Evolutionary conservation across 2,329 filamentous ascomycete genomes (phyloP).

Genomic region (Gnomoniopsis smithogilvyi): DNA sequence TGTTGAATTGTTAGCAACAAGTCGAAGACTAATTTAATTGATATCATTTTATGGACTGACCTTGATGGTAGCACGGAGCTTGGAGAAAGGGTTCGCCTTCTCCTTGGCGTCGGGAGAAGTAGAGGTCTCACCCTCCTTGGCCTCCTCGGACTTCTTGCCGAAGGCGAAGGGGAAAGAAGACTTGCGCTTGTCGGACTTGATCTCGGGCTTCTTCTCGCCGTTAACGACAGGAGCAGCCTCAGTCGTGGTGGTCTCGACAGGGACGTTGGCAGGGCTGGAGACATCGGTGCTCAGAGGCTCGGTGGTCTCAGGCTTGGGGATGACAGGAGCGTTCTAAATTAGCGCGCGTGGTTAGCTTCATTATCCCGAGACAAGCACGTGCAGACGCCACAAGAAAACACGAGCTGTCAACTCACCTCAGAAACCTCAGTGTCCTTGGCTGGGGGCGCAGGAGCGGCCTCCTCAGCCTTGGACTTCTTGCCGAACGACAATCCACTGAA

Average conservation of each 20-base stretch:
- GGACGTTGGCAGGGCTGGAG: slow-evolving; percentile 41
- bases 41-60: slow-evolving; percentile 3
- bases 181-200: slow-evolving; percentile 76
- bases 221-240: slow-evolving; percentile 43
- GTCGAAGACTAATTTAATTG: background rate
- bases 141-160: slow-evolving; percentile 70
- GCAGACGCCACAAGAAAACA: background rate
- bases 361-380: background rate
- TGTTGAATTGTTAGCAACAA: slow-evolving; percentile 1
- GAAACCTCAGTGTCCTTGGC: slow-evolving; percentile 45
- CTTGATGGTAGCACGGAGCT: slow-evolving; percentile 57
- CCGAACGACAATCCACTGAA: slow-evolving; percentile 53
- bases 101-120: slow-evolving; percentile 43
- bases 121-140: slow-evolving; percentile 52
- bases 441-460: slow-evolving; percentile 38
- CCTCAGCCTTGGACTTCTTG: slow-evolving; percentile 52
- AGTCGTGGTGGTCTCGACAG: slow-evolving; percentile 44
- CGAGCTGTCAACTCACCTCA: slow-evolving; percentile 27
- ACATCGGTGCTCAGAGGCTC: slow-evolving; percentile 56
- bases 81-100: slow-evolving; percentile 57
- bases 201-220: slow-evolving; percentile 56
- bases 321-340: slow-evolving; percentile 47
- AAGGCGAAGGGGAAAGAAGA: slow-evolving; percentile 73
- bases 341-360: slow-evolving; percentile 1
- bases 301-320: slow-evolving; percentile 55